Base-by-base conservation (phyloP, 441 rosid genomes). In the Gossypium laxum region DNA sequence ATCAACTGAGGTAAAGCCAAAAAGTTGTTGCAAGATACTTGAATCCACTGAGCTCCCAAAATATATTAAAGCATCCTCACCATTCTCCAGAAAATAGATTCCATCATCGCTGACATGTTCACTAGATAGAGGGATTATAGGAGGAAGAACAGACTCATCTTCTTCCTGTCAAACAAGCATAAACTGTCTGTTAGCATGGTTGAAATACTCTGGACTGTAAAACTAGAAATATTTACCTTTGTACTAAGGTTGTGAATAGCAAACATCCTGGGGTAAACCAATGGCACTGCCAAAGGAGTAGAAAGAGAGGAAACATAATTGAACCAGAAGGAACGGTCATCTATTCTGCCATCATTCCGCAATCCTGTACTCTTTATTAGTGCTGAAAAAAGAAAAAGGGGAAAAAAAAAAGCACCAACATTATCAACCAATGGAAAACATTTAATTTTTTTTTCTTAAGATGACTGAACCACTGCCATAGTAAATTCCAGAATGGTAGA, bases 51-150 rank as follows among this genome's bases (percentile, higher is more conserved):
- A 84, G 74, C 75, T 85, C 63, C 98, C 96, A 30, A 89, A 69
- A 79, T 88, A 92, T 72, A 95, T 81, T 71, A 89, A 78, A 78
- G 89, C 91, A 81, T 92, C 96, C 38, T 85, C 91, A 59, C 99
- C 99, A 63, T 93, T 93, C 82, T 96, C 99, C 73, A 96, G 97
- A 82, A 96, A 87, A 86, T 93, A 96, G 22, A 93, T 85, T 81
- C 98, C 99, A 51, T 85, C 93, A 58, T 93, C 92, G 50, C 81
- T 86, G 64, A 93, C 76, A 24, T 91, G 86, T 74, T 93, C 98
- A 68, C 97, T 93, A 65, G 96, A 81, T 72, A 96, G 93, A 38
- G 97, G 98, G 76, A 96, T 83, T 68, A 85, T 69, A 58, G 86
- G 48, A 66, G 97, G 97, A 75, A 91, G 76, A 59, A 80, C 47